Base-by-base conservation (phyloP, 306 rosid genomes). In the Cicer pinnatifidum region DNA sequence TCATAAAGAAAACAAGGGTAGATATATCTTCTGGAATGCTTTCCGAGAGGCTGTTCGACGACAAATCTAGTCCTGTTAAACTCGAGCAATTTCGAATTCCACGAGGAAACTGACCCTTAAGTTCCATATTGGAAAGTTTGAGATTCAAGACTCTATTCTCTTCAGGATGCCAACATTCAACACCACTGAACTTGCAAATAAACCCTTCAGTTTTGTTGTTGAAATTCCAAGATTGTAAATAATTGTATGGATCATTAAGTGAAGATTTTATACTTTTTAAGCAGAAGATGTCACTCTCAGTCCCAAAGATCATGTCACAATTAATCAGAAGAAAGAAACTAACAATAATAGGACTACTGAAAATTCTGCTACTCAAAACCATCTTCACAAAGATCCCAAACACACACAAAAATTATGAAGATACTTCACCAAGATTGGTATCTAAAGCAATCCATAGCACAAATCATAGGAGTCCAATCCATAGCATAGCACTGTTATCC, bases 121-220 rank as follows among this genome's bases (percentile, higher is more conserved):
- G 97, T 23, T 91, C 97, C 89, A 87, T 87, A 75, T 87, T 90
- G 0, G 90, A 80, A 50, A 93, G 84, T 64, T 57, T 78, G 76
- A 93, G 84, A 67, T 88, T 93, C 40, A 90, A 72, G 52, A 93
- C 97, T 67, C 33, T 82, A 72, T 83, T 86, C 78, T 93, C 98
- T 46, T 86, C 89, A 57, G 95, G 96, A 77, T 93, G 98, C 98
- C 98, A 93, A 76, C 98, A 93, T 19, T 90, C 87, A 9, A 93
- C 76, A 66, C 98, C 98, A 1, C 73, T 69, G 78, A 93, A 93
- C 74, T 63, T 85, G 82, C 98, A 93, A 72, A 89, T 86, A 75
- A 37, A 81, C 8, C 98, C 98, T 84, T 89, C 96, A 8, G 96
- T 80, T 0, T 1, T 28, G 56, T 90, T 93, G 84, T 78, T 40